Percentiles rank a stretch among this genome's conserved stretches.
Conservation (phyloP, 1,139 yeast species). For the Insectozyma bohioensis region DNA sequence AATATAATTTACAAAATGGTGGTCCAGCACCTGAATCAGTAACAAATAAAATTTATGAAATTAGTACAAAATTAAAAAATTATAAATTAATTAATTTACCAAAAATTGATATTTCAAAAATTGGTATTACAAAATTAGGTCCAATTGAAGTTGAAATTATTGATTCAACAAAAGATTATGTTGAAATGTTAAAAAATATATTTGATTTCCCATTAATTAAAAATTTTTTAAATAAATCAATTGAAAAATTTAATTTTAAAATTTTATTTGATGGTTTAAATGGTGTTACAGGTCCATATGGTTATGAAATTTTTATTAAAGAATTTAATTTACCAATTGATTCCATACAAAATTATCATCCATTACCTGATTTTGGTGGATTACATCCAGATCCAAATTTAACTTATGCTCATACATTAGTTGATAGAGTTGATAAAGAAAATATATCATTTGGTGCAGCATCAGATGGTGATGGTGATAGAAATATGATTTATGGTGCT, state of each 20-base stretch:
- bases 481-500: constrained; percentile 98
- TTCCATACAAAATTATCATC: constrained; percentile 74
- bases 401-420: constrained; percentile 89
- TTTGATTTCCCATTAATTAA: constrained; percentile 86
- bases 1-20: constrained; percentile 91
- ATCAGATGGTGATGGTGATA: constrained; percentile 97
- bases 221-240: constrained; percentile 54
- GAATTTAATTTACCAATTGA: constrained; percentile 75
- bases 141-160: constrained; percentile 73
- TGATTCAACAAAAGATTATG: constrained; percentile 79
- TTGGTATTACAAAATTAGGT: constrained; percentile 57
- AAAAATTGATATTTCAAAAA: constrained; percentile 54
- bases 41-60: constrained; percentile 81
- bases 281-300: constrained; percentile 98
- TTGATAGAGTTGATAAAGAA: constrained; percentile 76
- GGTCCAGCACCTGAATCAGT: constrained; percentile 99
- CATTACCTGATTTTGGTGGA: constrained; percentile 93
- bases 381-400: constrained; percentile 97
- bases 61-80: constrained; percentile 54
- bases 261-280: constrained; percentile 87
- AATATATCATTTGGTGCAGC: constrained; percentile 96
- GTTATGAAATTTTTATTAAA: constrained; percentile 75
- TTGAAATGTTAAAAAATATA: constrained; percentile 74
- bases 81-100: constrained; percentile 64
- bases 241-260: constrained; percentile 53